Evolutionary conservation across 306 rosid genomes (phyloP), one percentile per base, ranked within the genome.

Genomic region (Malus orientalis): DNA sequence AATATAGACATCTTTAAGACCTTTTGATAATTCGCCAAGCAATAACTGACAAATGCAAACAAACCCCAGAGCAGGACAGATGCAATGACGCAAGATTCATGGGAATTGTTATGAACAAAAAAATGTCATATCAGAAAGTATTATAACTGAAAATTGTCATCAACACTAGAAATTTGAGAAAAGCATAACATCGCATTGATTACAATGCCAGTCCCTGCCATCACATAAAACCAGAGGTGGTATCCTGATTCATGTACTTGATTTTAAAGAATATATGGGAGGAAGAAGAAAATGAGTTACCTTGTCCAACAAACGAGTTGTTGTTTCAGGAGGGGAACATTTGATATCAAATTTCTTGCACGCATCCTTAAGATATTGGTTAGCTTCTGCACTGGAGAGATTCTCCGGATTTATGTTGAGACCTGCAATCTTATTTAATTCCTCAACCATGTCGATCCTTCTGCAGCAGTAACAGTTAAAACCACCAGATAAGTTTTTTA

Each of bases 361-460:
- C 15, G 92, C 89, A 68, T 87, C 90, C 84, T 73, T 95, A 45
- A 95, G 81, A 86, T 89, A 89, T 77, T 84, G 84, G 84, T 89
- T 92, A 58, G 97, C 86, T 83, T 95, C 96, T 73, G 85, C 91
- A 69, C 97, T 83, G 0, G 96, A 61, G 29, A 92, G 81, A 83
- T 95, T 91, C 83, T 86, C 88, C 42, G 99, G 99, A 47, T 74
- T 45, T 77, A 92, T 95, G 78, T 57, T 85, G 36, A 95, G 91
- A 79, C 81, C 84, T 8, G 97, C 97, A 44, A 87, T 74, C 91
- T 84, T 84, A 83, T 95, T 96, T 78, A 95, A 78, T 70, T 76
- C 99, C 69, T 82, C 97, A 25, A 95, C 86, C 99, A 92, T 92
- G 83, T 95, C 99, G 81, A 95, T 86, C 88, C 97, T 86, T 75